Evolutionary conservation across 1,284 basidiomycete species (phyloP).

Genomic region (Bjerkandera adusta): DNA sequence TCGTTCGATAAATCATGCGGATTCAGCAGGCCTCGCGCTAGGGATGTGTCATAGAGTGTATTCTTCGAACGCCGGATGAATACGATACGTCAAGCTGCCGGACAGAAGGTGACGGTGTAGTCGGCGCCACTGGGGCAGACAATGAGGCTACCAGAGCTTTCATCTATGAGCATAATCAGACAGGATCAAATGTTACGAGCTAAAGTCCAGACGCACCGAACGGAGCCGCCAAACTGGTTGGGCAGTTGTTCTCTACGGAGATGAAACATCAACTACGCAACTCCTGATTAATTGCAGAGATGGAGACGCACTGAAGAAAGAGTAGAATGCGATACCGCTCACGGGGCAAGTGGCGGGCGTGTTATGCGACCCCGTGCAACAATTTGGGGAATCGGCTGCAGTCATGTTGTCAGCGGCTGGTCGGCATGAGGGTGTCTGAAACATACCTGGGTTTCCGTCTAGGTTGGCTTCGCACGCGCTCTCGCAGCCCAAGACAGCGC

Average conservation of each 20-base stretch:
- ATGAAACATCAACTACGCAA: neutral
- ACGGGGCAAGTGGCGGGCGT: constrained; percentile 25
- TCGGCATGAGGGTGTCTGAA: neutral
- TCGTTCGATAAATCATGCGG: too few species aligned
- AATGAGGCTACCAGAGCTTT: too few species aligned
- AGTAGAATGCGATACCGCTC: constrained; percentile 22
- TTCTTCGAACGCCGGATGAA: too few species aligned
- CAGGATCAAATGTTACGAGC: constrained; percentile 22
- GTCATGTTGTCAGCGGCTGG: neutral
- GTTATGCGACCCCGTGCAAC: constrained; percentile 24
- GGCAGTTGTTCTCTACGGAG: constrained; percentile 21
- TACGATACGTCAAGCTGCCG: too few species aligned
- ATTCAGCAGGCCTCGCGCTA: too few species aligned
- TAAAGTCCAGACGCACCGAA: constrained; percentile 21
- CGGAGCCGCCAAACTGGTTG: constrained; percentile 26
- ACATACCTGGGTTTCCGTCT: constrained; percentile 9
- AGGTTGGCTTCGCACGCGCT: constrained; percentile 58
- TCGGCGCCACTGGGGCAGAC: constrained; percentile 11
- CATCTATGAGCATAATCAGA: too few species aligned
- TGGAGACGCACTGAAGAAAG: constrained; percentile 24
- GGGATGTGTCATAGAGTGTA: too few species aligned
- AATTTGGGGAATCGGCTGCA: constrained; percentile 20
- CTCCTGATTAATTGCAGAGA: neutral
- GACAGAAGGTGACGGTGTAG: constrained; percentile 32
- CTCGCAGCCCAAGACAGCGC: constrained; percentile 55